These are phyloP conservation scores for Byssochlamys sp. DNA, from an alignment of 2,329 filamentous ascomycete genomes.

Conservation along the genomic window DNA sequence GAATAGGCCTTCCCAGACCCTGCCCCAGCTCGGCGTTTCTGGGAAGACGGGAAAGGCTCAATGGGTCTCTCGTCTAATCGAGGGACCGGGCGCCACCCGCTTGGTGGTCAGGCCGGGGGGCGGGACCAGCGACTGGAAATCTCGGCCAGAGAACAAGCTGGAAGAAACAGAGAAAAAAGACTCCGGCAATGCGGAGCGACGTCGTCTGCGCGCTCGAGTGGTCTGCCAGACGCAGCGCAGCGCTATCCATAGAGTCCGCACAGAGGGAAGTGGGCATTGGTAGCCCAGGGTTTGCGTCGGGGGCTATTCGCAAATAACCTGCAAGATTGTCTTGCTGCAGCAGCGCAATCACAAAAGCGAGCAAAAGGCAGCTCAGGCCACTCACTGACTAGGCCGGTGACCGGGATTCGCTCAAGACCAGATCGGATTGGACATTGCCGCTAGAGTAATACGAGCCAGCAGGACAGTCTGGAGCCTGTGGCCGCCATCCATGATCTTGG, in stretches of 20 bases:
- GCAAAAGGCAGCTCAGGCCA: not conserved
- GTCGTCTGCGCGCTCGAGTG: not conserved
- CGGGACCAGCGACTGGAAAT: not conserved
- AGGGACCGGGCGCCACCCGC: slow-evolving; percentile 1
- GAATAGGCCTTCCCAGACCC: slow-evolving; percentile 13
- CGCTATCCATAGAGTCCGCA: not conserved
- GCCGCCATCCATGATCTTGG: not conserved
- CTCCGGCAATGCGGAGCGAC: not conserved
- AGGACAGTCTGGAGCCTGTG: not conserved
- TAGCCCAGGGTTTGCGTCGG: not conserved
- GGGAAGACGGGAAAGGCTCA: slow-evolving; percentile 20
- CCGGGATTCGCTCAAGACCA: not conserved
- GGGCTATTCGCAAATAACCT: not conserved
- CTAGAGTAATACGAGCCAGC: not conserved
- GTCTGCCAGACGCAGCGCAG: not conserved
- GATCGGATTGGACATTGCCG: not conserved
- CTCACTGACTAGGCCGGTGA: not conserved
- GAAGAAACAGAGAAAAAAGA: not conserved
- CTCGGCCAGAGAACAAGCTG: not conserved
- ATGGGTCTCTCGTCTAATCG: slow-evolving; percentile 19
- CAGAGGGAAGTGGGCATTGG: not conserved
- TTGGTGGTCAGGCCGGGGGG: not conserved
- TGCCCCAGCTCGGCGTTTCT: slow-evolving; percentile 8
- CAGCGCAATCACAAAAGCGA: not conserved
- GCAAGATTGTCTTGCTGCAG: not conserved